Evolutionary conservation across 179 eudicot genomes (phyloP), one percentile per base, ranked within the genome.

Genomic region (Silene noctiflora): DNA sequence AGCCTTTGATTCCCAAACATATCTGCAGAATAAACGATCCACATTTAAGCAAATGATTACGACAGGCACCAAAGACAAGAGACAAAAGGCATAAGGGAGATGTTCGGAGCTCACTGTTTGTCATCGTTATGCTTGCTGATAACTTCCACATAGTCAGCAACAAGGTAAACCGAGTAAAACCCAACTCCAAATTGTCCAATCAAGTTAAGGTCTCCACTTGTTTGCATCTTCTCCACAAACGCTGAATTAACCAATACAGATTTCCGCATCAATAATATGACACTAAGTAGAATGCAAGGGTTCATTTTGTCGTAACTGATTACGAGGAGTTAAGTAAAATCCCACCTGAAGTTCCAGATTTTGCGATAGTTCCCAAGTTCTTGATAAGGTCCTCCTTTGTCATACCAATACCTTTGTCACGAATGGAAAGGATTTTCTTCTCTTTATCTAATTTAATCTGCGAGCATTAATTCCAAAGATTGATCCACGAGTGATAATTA

Each of bases 1-100:
- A 81, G 99, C 99, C 88, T 91, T 93, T 21, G 99, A 95, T 82
- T 95, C 99, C 99, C 99, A 95, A 2, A 95, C 98, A 85, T 95
- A 79, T 88, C 99, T 95, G 84, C 21, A 81, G 33, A 70, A 61
- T 33, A 76, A 70, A 55, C 1, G 46, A 48, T 65, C 22, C 55
- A 71, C 29, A 22, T 20, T 68, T 78, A 6, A 77, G 65, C 79
- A 75, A 65, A 48, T 55, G 7, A 51, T 17, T 0, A 39, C 13
- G 29, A 7, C 44, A 44, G 64, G 22, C 14, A 78, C 42, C 59
- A 46, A 60, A 13, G 13, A 55, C 7, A 33, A 11, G 17, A 1
- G 25, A 76, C 5, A 4, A 24, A 20, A 14, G 13, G 59, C 10
- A 55, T 6, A 25, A 67, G 39, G 51, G 59, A 3, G 17, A 69